A percentile compares a stretch with the other conserved stretches of the same genome.
Evolutionary conservation across 75 land plant genomes (phyloP).

Genomic region (Picea sitchensis): DNA sequence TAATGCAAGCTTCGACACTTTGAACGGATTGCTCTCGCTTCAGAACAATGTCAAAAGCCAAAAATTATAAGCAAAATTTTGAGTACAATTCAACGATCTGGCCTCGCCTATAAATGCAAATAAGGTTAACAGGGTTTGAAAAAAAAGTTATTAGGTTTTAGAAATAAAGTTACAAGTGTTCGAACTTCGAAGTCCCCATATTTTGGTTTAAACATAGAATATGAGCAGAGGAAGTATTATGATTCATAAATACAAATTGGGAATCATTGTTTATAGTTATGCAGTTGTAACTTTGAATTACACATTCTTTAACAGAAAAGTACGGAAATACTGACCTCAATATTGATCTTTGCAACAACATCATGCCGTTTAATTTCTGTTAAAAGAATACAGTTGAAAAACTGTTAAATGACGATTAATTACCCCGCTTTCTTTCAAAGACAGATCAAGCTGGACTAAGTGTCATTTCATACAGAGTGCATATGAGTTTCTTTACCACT

Average conservation of each 20-base stretch:
- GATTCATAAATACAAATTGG: no score
- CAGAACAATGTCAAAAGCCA: not conserved
- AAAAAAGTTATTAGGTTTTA: not conserved
- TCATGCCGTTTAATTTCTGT: conserved; percentile 54
- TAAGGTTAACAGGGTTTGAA: not conserved
- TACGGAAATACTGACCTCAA: conserved; percentile 38
- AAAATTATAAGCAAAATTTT: no score
- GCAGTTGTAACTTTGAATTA: no score
- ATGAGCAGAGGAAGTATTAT: no score
- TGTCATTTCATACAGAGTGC: no score
- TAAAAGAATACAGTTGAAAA: not conserved
- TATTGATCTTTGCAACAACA: conserved; percentile 38
- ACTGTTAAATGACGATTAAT: not conserved
- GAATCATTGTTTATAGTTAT: no score
- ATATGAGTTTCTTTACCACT: no score
- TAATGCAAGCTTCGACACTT: conserved; percentile 39
- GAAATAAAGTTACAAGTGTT: no score
- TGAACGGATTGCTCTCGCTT: conserved; percentile 59
- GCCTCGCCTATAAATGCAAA: not conserved
- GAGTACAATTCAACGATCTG: not conserved
- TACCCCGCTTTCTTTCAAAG: not conserved
- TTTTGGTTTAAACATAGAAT: no score
- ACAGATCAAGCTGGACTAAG: no score
- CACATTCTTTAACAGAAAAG: not conserved
- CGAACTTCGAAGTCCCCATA: no score